Conservation (phyloP, 2,329 filamentous ascomycete species). For the Aspergillus sp. region DNA sequence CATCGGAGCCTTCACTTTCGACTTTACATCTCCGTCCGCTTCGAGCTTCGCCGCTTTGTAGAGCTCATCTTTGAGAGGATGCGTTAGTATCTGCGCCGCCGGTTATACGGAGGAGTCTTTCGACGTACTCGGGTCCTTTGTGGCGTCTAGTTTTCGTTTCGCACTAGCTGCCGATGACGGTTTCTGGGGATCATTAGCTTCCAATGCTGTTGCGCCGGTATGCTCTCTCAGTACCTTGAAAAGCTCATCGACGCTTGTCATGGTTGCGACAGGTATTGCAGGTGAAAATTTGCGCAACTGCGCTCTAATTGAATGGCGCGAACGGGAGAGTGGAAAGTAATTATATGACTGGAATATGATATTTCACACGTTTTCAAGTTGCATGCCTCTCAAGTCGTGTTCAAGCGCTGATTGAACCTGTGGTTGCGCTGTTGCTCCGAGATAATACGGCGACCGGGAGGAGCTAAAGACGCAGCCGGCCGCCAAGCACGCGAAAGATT, state of each 20-base stretch:
- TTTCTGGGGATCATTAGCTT: constrained; percentile 39
- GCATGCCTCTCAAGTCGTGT: not conserved
- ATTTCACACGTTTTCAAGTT: not conserved
- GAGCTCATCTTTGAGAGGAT: constrained; percentile 43
- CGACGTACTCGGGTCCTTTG: constrained; percentile 49
- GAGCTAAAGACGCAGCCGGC: constrained; percentile 30
- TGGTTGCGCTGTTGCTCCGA: constrained; percentile 15
- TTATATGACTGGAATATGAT: not conserved
- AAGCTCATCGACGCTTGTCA: constrained; percentile 62
- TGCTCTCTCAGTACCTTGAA: constrained; percentile 47
- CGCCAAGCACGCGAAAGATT: constrained; percentile 34
- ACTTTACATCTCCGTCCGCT: constrained; percentile 49
- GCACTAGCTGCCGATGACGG: constrained; percentile 43
- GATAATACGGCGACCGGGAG: constrained; percentile 24
- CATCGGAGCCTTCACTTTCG: constrained; percentile 42
- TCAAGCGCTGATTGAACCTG: not conserved
- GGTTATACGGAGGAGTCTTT: not conserved
- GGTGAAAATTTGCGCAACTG: not conserved
- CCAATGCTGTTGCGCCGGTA: not conserved
- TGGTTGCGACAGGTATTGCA: constrained; percentile 29
- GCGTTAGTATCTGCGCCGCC: constrained; percentile 12
- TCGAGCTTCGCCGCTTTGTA: constrained; percentile 61
- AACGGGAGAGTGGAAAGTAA: not conserved
- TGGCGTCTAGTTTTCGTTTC: constrained; percentile 60
- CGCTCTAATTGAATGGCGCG: not conserved